Percentiles rank a stretch among this genome's conserved stretches.
Evolutionary conservation across 2,329 filamentous ascomycete genomes (phyloP).

Genomic region (Beauveria sp.): DNA sequence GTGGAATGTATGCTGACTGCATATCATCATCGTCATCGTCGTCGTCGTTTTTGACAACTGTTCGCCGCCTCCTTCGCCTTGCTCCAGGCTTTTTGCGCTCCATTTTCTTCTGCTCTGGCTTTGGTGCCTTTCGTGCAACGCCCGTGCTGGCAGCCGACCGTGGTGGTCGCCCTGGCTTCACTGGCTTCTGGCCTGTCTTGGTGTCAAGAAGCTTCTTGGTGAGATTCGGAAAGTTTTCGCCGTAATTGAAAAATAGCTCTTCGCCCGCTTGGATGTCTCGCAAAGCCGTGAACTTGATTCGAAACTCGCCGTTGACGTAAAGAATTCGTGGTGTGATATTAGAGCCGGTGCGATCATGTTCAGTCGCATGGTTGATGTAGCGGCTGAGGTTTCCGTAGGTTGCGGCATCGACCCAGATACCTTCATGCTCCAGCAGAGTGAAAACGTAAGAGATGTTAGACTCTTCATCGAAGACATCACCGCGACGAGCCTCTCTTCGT

Average conservation of each 20-base stretch:
- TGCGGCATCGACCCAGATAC: constrained; percentile 65
- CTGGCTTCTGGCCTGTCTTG: constrained; percentile 26
- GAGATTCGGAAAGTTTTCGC: constrained; percentile 57
- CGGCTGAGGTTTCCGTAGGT: constrained; percentile 73
- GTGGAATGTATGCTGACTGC: background rate
- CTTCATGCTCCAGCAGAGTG: constrained; percentile 50
- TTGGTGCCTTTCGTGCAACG: constrained; percentile 18
- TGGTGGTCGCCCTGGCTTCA: constrained; percentile 16
- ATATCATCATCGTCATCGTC: background rate
- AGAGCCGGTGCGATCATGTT: constrained; percentile 43
- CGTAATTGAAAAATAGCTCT: constrained; percentile 78
- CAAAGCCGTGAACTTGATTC: constrained; percentile 66
- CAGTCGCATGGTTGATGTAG: constrained; percentile 72
- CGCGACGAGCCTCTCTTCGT: constrained; percentile 54
- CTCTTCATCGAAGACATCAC: constrained; percentile 51
- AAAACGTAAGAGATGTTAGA: constrained; percentile 59
- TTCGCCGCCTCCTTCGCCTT: constrained; percentile 18
- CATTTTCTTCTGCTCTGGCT: constrained; percentile 18
- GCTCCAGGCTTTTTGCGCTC: constrained; percentile 14
- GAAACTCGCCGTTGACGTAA: constrained; percentile 66
- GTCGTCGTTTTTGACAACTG: background rate
- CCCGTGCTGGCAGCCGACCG: constrained; percentile 14
- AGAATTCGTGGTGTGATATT: constrained; percentile 58
- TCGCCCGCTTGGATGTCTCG: constrained; percentile 62
- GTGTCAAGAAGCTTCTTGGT: constrained; percentile 35